phyloP scores from a whole-genome alignment of 2,329 filamentous ascomycete species.

The Trichophyton verrucosum region DNA sequence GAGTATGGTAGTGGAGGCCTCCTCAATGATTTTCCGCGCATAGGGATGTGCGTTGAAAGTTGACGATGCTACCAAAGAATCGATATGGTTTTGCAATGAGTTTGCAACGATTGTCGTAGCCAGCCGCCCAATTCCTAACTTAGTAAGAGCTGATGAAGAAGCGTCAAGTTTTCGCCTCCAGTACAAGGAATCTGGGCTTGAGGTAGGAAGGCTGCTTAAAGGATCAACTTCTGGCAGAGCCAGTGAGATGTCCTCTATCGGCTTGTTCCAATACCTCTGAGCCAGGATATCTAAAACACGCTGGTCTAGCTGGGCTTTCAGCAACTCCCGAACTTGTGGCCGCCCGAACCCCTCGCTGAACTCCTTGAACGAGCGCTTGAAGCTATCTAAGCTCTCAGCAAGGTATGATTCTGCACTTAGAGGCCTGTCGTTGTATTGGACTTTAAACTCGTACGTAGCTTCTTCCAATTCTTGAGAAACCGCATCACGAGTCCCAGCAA shows the following conservation, averaged over 20 bases:
- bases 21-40: conserved; percentile 80
- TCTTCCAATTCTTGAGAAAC: conserved; percentile 93
- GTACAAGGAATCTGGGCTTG: conserved; percentile 71
- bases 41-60: conserved; percentile 86
- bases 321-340: conserved; percentile 71
- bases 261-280: conserved; percentile 94
- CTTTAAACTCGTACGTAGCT: conserved; percentile 96
- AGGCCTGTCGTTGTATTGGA: conserved; percentile 95
- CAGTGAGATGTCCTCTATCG: conserved; percentile 66
- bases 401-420: conserved; percentile 93
- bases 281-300: conserved; percentile 86
- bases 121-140: conserved; percentile 81
- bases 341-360: conserved; percentile 85
- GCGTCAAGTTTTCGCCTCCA: conserved; percentile 94
- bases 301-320: conserved; percentile 89
- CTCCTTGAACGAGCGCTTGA: conserved; percentile 95
- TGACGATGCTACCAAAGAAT: conserved; percentile 63
- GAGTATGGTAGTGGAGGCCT: conserved; percentile 77
- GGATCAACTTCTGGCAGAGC: conserved; percentile 56
- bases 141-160: conserved; percentile 78
- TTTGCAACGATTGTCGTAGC: conserved; percentile 85
- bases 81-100: conserved; percentile 73
- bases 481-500: conserved; percentile 79
- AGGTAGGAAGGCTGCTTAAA: conserved; percentile 67
- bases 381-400: conserved; percentile 84